Evolutionary conservation across 345 rosid species (phyloP).

Genomic region (Populus simonii): DNA sequence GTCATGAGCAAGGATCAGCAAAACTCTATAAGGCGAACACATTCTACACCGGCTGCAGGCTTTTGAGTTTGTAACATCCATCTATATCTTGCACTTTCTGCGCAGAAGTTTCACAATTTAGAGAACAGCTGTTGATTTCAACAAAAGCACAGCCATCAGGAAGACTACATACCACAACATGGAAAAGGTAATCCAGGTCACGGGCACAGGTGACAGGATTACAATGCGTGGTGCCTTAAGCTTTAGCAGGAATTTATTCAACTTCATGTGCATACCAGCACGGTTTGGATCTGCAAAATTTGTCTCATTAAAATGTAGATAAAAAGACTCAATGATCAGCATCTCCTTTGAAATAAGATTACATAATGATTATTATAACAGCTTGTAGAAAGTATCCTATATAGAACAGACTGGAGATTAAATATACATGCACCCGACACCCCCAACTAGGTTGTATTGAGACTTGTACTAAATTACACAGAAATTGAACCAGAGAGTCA

Average conservation of each 20-base stretch:
- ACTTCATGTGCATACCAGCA: constrained; percentile 96
- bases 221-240: constrained; percentile 68
- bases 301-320: constrained; percentile 4
- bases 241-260: constrained; percentile 76
- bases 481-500: no score
- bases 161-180: constrained; percentile 60
- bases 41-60: constrained; percentile 89
- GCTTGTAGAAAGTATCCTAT: not conserved
- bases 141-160: not conserved
- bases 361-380: not conserved
- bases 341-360: not conserved
- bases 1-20: constrained; percentile 29
- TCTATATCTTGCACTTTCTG: constrained; percentile 63
- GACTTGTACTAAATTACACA: not conserved
- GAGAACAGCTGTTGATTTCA: not conserved
- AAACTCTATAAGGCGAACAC: constrained; percentile 79
- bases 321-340: not conserved
- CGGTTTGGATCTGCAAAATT: constrained; percentile 81
- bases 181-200: constrained; percentile 94
- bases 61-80: constrained; percentile 70
- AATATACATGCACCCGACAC: not conserved
- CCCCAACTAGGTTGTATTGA: not conserved
- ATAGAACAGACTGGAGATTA: not conserved
- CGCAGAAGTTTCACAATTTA: constrained; percentile 21
- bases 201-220: constrained; percentile 93